Base-by-base conservation (phyloP, 164 flowering plant species). In the Piper longum region DNA sequence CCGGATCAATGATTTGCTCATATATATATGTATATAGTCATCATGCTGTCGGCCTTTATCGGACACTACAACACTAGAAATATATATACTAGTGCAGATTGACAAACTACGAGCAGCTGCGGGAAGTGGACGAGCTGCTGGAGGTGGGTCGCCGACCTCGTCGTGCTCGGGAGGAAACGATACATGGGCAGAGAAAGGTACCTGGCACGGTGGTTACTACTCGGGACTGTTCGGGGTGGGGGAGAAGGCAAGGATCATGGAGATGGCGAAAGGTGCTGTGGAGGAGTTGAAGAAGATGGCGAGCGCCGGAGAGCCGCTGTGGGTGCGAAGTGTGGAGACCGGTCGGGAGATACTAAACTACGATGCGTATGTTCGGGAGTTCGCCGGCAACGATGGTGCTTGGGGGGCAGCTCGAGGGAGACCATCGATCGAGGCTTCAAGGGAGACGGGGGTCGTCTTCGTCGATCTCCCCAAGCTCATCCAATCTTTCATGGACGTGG, bases 281-380 rank as follows among this genome's bases (percentile, higher is more conserved):
- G 88, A 82, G 41, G 98, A 91, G 78, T 81, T 95, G 13, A 73
- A 56, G 48, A 86, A 75, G 70, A 95, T 95, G 98, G 98, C 96
- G 3, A 79, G 78, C 3, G 74, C 78, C 0, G 85, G 82, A 0
- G 95, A 86, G n/a, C 96, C 96, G 16, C 72, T 95, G 36, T 95
- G 99, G 99, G 64, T 95, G 5, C 67, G 81, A 17, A 95, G 96
- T 59, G 74, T 89, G n/a, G 99, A 95, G 70, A 89, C 96, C 5
- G 96, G 98, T 2, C 79, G 96, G 0, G 99, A 95, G 59, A 95
- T 95, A 43, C 96, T 95, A 8, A 95, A 95, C 58, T 95, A 95
- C 56, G 99, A 95, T 63, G 99, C 85, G 78, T 95, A 91, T 62
- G 59, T 74, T 36, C 86, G 80, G 41, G 83, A 75, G 69, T 89